Evolutionary conservation across 164 flowering plant species (phyloP).

Genomic region (Magnolia kwangsiensis): DNA sequence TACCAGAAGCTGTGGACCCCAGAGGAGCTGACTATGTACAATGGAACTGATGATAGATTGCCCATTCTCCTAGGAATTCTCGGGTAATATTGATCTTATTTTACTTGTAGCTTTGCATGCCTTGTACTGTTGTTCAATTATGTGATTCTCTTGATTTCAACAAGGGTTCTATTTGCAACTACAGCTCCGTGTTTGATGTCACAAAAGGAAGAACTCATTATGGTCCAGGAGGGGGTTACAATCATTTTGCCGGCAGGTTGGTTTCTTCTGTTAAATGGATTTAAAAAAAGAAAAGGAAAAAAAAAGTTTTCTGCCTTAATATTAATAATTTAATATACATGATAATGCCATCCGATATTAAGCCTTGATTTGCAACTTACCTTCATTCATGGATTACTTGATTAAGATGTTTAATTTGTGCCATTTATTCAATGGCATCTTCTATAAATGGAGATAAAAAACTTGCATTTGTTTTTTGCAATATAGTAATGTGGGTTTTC

Average conservation of each 20-base stretch:
- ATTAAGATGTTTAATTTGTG: background rate
- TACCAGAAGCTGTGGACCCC: constrained; percentile 43
- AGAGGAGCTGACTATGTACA: constrained; percentile 59
- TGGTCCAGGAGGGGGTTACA: constrained; percentile 79
- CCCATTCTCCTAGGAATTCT: constrained; percentile 67
- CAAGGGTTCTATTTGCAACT: constrained; percentile 3
- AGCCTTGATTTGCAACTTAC: background rate
- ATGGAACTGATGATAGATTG: constrained; percentile 61
- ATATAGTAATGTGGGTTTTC: too few relatives aligned
- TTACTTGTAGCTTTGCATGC: background rate
- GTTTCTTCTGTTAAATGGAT: constrained; percentile 2
- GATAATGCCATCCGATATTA: background rate
- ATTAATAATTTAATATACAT: background rate
- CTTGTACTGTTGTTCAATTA: background rate
- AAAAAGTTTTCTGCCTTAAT: background rate
- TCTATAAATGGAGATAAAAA: too few relatives aligned
- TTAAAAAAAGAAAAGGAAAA: too few relatives aligned
- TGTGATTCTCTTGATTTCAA: background rate
- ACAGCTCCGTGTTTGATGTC: constrained; percentile 92
- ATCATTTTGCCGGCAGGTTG: constrained; percentile 92
- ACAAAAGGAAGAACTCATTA: constrained; percentile 87
- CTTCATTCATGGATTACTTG: background rate
- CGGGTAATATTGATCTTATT: background rate
- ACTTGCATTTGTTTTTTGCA: too few relatives aligned
- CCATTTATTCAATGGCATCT: too few relatives aligned